Conservation (phyloP, 2,329 filamentous ascomycete species). For the Alternaria alternata region DNA sequence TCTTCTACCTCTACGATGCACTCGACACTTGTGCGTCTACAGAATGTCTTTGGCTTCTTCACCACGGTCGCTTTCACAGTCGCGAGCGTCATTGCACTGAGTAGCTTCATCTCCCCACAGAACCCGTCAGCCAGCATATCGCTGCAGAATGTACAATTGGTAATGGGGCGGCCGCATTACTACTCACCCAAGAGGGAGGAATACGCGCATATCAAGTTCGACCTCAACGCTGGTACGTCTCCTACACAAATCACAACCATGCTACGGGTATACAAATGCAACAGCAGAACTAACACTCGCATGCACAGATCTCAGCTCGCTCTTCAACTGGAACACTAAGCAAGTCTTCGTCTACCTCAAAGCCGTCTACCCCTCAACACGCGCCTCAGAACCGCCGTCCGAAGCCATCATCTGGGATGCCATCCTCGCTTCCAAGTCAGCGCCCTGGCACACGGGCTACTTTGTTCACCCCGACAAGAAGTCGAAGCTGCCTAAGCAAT, state of each 20-base stretch:
- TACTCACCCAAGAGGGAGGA: slow-evolving; percentile 93
- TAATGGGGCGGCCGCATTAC: slow-evolving; percentile 93
- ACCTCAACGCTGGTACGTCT: slow-evolving; percentile 75
- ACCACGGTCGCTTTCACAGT: slow-evolving; percentile 89
- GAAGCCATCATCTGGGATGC: slow-evolving; percentile 93
- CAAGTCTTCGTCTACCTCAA: slow-evolving; percentile 97
- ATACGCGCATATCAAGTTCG: slow-evolving; percentile 93
- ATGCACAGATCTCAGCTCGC: slow-evolving; percentile 75
- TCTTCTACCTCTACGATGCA: slow-evolving; percentile 68
- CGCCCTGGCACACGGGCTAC: slow-evolving; percentile 61
- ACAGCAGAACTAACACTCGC: not conserved
- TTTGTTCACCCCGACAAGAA: slow-evolving; percentile 67
- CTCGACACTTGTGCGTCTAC: slow-evolving; percentile 81
- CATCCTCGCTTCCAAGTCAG: slow-evolving; percentile 81
- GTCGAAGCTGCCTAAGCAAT: slow-evolving; percentile 53
- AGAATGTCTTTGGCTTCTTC: slow-evolving; percentile 98
- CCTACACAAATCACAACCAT: not conserved
- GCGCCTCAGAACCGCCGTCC: slow-evolving; percentile 52
- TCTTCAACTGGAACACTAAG: slow-evolving; percentile 99
- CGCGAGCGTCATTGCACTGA: slow-evolving; percentile 79
- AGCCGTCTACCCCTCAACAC: slow-evolving; percentile 69
- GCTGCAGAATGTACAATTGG: slow-evolving; percentile 82
- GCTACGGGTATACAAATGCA: not conserved
- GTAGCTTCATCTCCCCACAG: slow-evolving; percentile 75
- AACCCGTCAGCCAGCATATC: slow-evolving; percentile 71